Evolutionary conservation across 345 rosid genomes (phyloP).

Genomic region (Lepidium africanum): DNA sequence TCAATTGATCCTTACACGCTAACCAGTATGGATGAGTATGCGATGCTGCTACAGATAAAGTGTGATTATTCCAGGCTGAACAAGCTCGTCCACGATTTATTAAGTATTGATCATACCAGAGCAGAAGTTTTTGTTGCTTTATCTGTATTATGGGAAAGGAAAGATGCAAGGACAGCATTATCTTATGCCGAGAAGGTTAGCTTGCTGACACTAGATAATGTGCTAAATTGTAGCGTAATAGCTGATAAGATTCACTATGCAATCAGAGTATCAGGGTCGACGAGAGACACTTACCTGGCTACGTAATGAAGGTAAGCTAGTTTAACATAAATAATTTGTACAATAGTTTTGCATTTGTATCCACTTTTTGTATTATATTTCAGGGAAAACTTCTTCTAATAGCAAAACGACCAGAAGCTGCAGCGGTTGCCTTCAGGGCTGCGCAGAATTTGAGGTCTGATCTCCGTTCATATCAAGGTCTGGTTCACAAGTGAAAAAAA

Average conservation of each 20-base stretch:
- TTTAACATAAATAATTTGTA: neutral
- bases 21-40: slow-evolving; percentile 96
- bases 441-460: slow-evolving; percentile 96
- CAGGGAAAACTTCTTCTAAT: slow-evolving; percentile 84
- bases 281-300: slow-evolving; percentile 88
- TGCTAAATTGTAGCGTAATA: neutral
- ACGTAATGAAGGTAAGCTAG: slow-evolving; percentile 80
- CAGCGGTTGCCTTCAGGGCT: slow-evolving; percentile 80
- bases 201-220: slow-evolving; percentile 8
- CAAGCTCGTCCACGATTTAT: slow-evolving; percentile 88
- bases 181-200: slow-evolving; percentile 95
- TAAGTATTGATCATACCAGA: slow-evolving; percentile 74
- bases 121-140: slow-evolving; percentile 92
- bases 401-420: slow-evolving; percentile 79
- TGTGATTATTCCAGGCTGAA: slow-evolving; percentile 72
- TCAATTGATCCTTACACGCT: slow-evolving; percentile 78
- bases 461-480: slow-evolving; percentile 98
- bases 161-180: slow-evolving; percentile 78
- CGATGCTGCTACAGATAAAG: slow-evolving; percentile 85
- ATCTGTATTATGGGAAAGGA: slow-evolving; percentile 77
- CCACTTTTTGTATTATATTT: neutral
- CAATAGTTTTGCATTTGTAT: neutral
- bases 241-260: slow-evolving; percentile 22
- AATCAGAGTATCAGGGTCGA: slow-evolving; percentile 83
- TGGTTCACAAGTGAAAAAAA: slow-evolving; percentile 4